A percentile compares a stretch with the other conserved stretches of the same genome.
Evolutionary conservation across 345 rosid species (phyloP).

Genomic region (Gossypium rotundifolium): DNA sequence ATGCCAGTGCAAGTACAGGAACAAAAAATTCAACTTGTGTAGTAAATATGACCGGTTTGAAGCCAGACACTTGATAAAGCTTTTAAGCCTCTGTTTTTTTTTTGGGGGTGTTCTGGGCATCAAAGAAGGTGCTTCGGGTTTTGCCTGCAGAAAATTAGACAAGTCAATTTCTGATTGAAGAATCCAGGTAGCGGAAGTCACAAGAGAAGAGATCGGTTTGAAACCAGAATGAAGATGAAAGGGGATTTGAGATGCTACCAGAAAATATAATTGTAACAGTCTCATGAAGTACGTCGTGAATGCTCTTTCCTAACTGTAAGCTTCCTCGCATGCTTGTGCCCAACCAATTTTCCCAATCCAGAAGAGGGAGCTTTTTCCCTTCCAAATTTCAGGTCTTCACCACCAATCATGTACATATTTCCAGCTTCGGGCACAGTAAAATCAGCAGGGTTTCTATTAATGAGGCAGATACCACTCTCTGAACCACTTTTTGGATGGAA

Average conservation of each 20-base stretch:
- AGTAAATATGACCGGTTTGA: constrained; percentile 6
- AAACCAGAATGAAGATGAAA: not conserved
- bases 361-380: constrained; percentile 17
- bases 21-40: not conserved
- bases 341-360: constrained; percentile 18
- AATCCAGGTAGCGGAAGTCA: not conserved
- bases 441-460: constrained; percentile 93
- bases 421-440: constrained; percentile 60
- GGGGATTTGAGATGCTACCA: constrained; percentile 16
- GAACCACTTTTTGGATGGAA: constrained; percentile 29
- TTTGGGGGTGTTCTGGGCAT: not conserved
- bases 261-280: not conserved
- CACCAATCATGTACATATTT: constrained; percentile 58
- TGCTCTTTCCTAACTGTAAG: constrained; percentile 25
- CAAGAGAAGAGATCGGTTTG: not conserved
- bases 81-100: not conserved
- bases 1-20: not conserved
- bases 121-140: constrained; percentile 5
- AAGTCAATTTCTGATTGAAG: not conserved
- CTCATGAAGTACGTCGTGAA: constrained; percentile 10
- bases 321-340: constrained; percentile 45
- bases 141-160: constrained; percentile 14
- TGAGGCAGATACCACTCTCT: constrained; percentile 38
- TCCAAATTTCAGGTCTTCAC: constrained; percentile 43
- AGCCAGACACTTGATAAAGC: not conserved